These are phyloP conservation scores for Solanum lignicaule DNA, from an alignment of 257 asterid genomes.

Conservation along the genomic window DNA sequence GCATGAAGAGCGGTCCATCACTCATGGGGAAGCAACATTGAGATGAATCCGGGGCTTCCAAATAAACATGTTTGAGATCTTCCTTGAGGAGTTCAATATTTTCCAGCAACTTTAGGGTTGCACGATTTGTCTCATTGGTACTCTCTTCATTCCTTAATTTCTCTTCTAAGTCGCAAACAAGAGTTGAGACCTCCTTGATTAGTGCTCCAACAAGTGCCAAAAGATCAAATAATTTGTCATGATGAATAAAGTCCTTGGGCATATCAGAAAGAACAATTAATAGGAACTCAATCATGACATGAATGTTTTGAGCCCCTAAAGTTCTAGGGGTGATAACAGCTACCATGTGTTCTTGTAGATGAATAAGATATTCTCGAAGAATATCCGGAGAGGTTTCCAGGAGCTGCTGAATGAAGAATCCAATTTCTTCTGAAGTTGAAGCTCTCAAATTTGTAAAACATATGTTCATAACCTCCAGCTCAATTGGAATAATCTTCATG, in stretches of 20 bases:
- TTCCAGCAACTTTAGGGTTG: background rate
- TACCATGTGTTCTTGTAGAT: too few relatives aligned
- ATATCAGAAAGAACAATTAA: background rate
- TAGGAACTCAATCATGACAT: background rate
- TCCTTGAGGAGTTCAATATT: background rate
- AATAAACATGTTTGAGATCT: too few relatives aligned
- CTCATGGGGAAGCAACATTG: too few relatives aligned
- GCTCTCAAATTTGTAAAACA: too few relatives aligned
- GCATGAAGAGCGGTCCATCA: too few relatives aligned
- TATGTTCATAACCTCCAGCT: too few relatives aligned
- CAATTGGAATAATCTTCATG: too few relatives aligned
- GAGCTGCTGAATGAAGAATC: too few relatives aligned
- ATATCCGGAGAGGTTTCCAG: too few relatives aligned
- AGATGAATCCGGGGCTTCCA: too few relatives aligned
- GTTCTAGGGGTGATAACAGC: too few relatives aligned
- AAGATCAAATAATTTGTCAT: background rate
- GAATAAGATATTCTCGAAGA: accelerated
- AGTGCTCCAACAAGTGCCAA: background rate
- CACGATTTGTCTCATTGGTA: background rate
- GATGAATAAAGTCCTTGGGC: background rate
- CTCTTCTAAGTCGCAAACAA: background rate
- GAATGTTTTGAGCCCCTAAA: background rate
- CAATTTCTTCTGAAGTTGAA: too few relatives aligned
- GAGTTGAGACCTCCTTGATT: background rate
- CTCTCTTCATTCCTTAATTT: background rate